A percentile compares a stretch with the other conserved stretches of the same genome.
phyloP scores from a whole-genome alignment of 192 early-diverging fungal genomes.

The Coemansia sp. region DNA sequence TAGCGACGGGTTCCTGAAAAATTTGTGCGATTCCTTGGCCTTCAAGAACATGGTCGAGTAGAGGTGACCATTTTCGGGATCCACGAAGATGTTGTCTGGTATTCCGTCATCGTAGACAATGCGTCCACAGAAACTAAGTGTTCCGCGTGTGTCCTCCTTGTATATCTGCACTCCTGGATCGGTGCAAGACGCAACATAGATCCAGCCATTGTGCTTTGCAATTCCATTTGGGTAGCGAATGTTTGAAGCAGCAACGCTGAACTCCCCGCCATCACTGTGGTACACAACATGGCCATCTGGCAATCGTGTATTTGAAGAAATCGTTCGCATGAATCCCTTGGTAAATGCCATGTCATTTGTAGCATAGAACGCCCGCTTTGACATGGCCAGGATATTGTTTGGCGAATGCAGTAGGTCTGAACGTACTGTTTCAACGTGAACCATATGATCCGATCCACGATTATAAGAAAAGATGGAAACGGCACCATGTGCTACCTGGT shows the following conservation, averaged over 20 bases:
- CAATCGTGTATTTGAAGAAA: slow-evolving; percentile 24
- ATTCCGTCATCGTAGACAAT: slow-evolving; percentile 21
- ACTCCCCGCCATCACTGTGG: slow-evolving; percentile 27
- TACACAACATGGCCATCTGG: slow-evolving; percentile 35
- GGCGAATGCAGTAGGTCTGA: slow-evolving; percentile 58
- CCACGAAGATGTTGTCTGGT: slow-evolving; percentile 44
- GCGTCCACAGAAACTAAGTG: slow-evolving; percentile 23
- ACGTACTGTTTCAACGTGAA: slow-evolving; percentile 57
- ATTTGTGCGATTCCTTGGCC: slow-evolving; percentile 24
- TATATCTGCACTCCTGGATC: slow-evolving; percentile 45
- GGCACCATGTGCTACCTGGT: slow-evolving; percentile 51
- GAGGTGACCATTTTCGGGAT: slow-evolving; percentile 39
- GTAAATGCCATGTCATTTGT: slow-evolving; percentile 58
- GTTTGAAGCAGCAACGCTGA: slow-evolving; percentile 25
- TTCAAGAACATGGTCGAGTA: slow-evolving; percentile 43
- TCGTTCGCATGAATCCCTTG: slow-evolving; percentile 20
- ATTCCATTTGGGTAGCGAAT: slow-evolving; percentile 53
- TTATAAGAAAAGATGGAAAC: slow-evolving; percentile 54
- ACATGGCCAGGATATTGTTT: slow-evolving; percentile 59
- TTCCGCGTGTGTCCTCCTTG: background rate
- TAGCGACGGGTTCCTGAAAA: slow-evolving; percentile 29
- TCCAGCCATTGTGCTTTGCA: slow-evolving; percentile 27
- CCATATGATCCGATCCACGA: slow-evolving; percentile 39
- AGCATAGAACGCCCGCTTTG: slow-evolving; percentile 60
- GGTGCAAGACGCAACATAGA: slow-evolving; percentile 44